Percentiles rank a stretch among this genome's conserved stretches.
phyloP scores from a whole-genome alignment of 2,329 filamentous ascomycete genomes.

The Zopfia rhizophila region DNA sequence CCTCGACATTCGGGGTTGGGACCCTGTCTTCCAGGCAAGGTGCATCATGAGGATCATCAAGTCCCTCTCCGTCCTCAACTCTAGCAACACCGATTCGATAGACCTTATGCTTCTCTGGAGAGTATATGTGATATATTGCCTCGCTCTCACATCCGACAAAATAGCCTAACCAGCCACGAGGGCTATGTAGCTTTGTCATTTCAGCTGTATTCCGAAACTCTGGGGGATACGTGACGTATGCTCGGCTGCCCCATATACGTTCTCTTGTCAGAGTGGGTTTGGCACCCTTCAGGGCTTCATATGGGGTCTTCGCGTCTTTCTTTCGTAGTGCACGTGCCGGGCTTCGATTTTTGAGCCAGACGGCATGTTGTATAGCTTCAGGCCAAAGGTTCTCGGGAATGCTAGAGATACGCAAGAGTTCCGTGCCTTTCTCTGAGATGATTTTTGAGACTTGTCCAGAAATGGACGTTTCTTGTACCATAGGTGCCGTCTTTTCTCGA shows the following conservation, averaged over 20 bases:
- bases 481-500: neutral
- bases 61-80: constrained; percentile 2
- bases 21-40: constrained; percentile 8
- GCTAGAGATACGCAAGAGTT: constrained; percentile 1
- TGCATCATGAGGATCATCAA: constrained; percentile 1
- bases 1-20: neutral
- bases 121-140: constrained; percentile 3
- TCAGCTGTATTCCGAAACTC: no score
- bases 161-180: constrained; percentile 1
- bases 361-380: constrained; percentile 1
- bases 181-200: constrained; percentile 1
- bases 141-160: constrained; percentile 2
- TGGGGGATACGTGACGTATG: neutral
- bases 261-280: constrained; percentile 1
- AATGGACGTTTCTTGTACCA: constrained; percentile 3
- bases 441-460: constrained; percentile 1
- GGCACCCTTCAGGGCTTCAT: neutral
- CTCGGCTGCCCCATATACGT: constrained; percentile 4
- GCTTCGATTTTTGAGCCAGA: constrained; percentile 5
- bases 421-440: neutral
- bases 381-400: constrained; percentile 2
- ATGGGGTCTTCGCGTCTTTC: constrained; percentile 2
- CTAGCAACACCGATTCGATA: neutral
- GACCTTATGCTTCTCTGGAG: constrained; percentile 3
- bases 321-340: neutral